These are phyloP conservation scores for Pecoramyces ruminantium DNA, from an alignment of 192 early-diverging fungal genomes.

Conservation along the genomic window DNA sequence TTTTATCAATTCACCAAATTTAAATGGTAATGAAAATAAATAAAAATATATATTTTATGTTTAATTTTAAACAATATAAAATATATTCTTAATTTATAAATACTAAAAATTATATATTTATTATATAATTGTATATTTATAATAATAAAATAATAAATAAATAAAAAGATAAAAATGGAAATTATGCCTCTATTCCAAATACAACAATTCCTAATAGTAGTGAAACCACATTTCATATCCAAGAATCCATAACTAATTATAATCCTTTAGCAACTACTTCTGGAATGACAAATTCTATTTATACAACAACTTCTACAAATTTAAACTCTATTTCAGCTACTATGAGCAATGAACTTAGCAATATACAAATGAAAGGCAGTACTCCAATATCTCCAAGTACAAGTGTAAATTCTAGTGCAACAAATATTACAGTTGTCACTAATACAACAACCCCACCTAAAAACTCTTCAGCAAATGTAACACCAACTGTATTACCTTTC, in stretches of 20 bases:
- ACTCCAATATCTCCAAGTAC: background rate
- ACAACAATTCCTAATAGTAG: background rate
- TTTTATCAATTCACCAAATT: background rate
- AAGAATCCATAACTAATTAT: background rate
- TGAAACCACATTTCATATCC: background rate
- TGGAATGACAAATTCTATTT: too few species aligned
- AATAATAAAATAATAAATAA: too few species aligned
- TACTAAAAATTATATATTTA: too few species aligned
- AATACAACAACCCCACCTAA: background rate
- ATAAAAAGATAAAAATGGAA: background rate
- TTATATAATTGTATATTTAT: too few species aligned
- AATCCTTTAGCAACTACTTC: background rate
- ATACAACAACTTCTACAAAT: background rate
- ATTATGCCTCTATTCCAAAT: background rate
- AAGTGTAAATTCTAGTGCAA: background rate
- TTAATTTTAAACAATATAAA: too few species aligned
- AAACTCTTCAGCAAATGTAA: background rate
- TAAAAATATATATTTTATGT: background rate
- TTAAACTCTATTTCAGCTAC: background rate
- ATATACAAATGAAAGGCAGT: background rate
- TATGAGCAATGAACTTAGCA: background rate
- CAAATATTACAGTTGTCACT: background rate
- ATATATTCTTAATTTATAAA: too few species aligned
- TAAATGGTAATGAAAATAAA: background rate
- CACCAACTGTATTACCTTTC: background rate